phyloP scores from a whole-genome alignment of 1,284 basidiomycete genomes.

The Trametes versicolor region DNA sequence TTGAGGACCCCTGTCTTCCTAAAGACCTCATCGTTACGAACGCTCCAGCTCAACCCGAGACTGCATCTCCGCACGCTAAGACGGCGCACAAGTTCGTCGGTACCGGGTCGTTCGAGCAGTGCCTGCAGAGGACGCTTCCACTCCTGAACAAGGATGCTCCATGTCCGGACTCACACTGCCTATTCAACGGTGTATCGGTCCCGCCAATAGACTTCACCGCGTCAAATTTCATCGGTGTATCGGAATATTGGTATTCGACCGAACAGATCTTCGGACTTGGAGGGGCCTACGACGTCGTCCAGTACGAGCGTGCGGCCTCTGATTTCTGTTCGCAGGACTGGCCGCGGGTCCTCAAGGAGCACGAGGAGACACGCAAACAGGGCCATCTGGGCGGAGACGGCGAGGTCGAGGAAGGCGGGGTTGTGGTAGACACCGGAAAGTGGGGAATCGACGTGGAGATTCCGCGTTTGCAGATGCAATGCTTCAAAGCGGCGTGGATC shows the following conservation, averaged over 20 bases:
- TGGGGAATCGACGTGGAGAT: slow-evolving; percentile 83
- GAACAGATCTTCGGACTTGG: slow-evolving; percentile 96
- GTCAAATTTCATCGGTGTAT: slow-evolving; percentile 96
- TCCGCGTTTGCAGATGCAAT: slow-evolving; percentile 93
- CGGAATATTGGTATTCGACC: slow-evolving; percentile 99
- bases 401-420: slow-evolving; percentile 62
- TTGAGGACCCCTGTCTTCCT: slow-evolving; percentile 93
- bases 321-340: slow-evolving; percentile 88
- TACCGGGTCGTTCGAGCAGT: slow-evolving; percentile 91
- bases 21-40: slow-evolving; percentile 72
- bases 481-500: slow-evolving; percentile 99
- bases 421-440: slow-evolving; percentile 69
- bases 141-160: slow-evolving; percentile 89
- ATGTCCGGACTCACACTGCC: slow-evolving; percentile 87
- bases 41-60: slow-evolving; percentile 54
- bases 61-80: slow-evolving; percentile 53
- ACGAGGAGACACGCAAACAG: slow-evolving; percentile 62
- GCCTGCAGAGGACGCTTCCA: slow-evolving; percentile 78
- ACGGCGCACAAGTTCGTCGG: slow-evolving; percentile 78
- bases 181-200: slow-evolving; percentile 98
- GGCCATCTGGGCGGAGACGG: slow-evolving; percentile 67
- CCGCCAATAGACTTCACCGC: slow-evolving; percentile 91
- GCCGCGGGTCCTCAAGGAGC: slow-evolving; percentile 76
- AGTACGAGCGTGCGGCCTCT: slow-evolving; percentile 93
- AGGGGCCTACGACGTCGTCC: slow-evolving; percentile 94